Base-by-base conservation (phyloP, 345 rosid species). In the Nasturtium officinale region DNA sequence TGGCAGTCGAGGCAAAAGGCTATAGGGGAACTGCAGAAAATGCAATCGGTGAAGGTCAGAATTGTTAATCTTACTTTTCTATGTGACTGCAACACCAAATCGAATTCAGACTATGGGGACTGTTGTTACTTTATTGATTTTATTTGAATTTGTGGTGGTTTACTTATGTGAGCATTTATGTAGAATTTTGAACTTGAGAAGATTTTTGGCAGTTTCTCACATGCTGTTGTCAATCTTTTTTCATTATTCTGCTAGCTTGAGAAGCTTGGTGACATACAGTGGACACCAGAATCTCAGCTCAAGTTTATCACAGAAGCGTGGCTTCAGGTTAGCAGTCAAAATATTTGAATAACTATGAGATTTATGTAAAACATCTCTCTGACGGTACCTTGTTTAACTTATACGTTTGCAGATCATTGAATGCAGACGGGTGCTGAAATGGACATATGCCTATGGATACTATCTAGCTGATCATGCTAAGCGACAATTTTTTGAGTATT, bases 361-460 rank as follows among this genome's bases (percentile, higher is more conserved):
- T 51, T 32, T 26, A 9, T 45, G 30, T 45, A 52, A 20, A 26
- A 16, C 30, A 51, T 43, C 32, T 66, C 56, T 72, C 25, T 8
- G 43, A 47, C 8, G 69, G 20, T 25, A 61, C 21, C 15, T 6
- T 30, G 67, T 32, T 18, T 80, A 59, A 83, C 82, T 82, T 48
- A 21, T 56, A 16, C 38, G 10, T 77, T 56, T 65, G 59, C 72
- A 77, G 80, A 88, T 91, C 53, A 86, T 91, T 79, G 97, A 91
- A 84, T 91, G 96, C 63, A 86, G 97, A 58, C 85, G 97, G 66
- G 96, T 89, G 45, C 80, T 91, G 76, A 91, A 91, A 76, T 91
- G 97, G 97, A 91, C 97, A 9, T 91, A 91, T 78, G 89, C 96
- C 9, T 91, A 91, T 79, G 97, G 97, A 30, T 91, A 82, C 76